These are phyloP conservation scores for Lippia alba DNA, from an alignment of 305 asterid genomes.

Conservation along the genomic window DNA sequence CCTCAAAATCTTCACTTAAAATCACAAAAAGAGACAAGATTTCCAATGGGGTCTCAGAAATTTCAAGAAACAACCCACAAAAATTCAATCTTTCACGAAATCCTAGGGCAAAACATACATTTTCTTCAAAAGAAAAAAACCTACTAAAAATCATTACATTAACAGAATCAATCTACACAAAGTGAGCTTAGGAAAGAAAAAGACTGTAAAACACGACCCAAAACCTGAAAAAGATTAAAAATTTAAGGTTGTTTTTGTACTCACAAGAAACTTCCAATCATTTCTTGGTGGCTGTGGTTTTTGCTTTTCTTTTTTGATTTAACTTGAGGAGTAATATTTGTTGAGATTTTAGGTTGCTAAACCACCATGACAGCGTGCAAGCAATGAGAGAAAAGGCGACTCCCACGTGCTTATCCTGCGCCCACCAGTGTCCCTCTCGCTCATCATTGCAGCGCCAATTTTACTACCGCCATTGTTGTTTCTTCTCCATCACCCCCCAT, in stretches of 20 bases:
- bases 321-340: constrained; percentile 26
- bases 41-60: constrained; percentile 2
- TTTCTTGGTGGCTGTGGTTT: constrained; percentile 37
- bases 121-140: not conserved
- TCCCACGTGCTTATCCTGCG: constrained; percentile 73
- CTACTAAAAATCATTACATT: not conserved
- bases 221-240: constrained; percentile 37
- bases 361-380: constrained; percentile 60
- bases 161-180: not conserved
- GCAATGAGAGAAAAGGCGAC: constrained; percentile 55
- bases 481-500: constrained; percentile 33
- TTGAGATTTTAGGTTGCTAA: constrained; percentile 24
- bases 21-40: constrained; percentile 1
- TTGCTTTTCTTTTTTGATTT: not conserved
- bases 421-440: constrained; percentile 56
- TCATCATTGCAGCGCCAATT: constrained; percentile 60
- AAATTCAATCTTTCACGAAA: constrained; percentile 37
- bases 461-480: constrained; percentile 32
- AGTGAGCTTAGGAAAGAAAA: constrained; percentile 28
- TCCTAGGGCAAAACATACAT: not conserved
- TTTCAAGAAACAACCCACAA: constrained; percentile 11
- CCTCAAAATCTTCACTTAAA: not conserved
- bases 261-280: constrained; percentile 53
- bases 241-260: constrained; percentile 55
- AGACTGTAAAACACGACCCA: constrained; percentile 35